These are phyloP conservation scores for Fusarium citri DNA, from an alignment of 2,329 filamentous ascomycete species.

Conservation along the genomic window DNA sequence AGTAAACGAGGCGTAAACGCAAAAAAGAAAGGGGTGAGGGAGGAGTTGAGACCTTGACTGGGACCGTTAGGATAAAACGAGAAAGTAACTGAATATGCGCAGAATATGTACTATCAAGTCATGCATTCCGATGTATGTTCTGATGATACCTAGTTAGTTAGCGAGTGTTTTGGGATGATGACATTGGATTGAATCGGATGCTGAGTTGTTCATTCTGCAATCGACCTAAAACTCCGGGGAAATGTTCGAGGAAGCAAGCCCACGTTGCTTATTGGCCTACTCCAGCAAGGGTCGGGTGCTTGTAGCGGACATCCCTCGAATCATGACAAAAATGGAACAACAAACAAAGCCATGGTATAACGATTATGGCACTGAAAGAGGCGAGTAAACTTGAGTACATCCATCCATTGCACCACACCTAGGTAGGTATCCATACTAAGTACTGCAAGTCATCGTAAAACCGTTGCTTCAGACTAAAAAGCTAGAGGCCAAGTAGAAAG, in stretches of 20 bases:
- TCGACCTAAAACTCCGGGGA: conserved; percentile 31
- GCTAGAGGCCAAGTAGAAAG: not conserved
- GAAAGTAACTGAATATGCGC: not conserved
- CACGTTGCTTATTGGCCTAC: conserved; percentile 15
- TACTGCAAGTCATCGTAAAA: not conserved
- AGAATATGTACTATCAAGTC: not conserved
- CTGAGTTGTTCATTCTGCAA: conserved; percentile 24
- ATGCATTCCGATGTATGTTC: conserved; percentile 10
- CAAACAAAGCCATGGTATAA: not conserved
- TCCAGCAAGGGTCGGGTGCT: conserved; percentile 13
- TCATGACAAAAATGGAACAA: conserved; percentile 20
- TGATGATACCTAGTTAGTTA: not conserved
- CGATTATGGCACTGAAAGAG: not conserved
- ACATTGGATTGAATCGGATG: not conserved
- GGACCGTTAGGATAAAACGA: not conserved
- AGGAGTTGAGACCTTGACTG: not conserved
- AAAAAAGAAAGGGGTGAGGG: not conserved
- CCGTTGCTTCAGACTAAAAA: not conserved
- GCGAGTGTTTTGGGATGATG: not conserved
- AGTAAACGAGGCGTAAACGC: not conserved
- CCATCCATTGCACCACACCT: not conserved
- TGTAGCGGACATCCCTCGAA: conserved; percentile 23
- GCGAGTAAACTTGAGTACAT: conserved; percentile 5
- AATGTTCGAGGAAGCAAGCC: conserved; percentile 29
- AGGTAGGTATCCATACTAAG: not conserved